A percentile compares a stretch with the other conserved stretches of the same genome.
These are phyloP conservation scores for Gelatoporia subvermispora DNA, from an alignment of 768 basidiomycete genomes.

Conservation along the genomic window DNA sequence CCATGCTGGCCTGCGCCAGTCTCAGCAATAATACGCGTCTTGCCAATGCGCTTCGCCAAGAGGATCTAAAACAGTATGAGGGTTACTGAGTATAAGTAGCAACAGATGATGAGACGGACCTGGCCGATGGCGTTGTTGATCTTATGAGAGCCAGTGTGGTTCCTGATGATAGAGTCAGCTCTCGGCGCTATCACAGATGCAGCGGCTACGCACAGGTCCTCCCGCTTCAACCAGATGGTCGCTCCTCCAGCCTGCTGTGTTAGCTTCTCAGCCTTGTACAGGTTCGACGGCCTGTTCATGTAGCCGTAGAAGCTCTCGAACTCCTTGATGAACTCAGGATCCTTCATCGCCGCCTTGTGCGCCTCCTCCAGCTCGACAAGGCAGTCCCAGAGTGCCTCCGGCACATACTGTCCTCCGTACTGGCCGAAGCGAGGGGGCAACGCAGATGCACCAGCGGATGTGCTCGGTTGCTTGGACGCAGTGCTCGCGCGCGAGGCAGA, in stretches of 20 bases:
- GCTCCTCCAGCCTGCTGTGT: conserved; percentile 91
- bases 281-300: conserved; percentile 89
- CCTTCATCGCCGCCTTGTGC: conserved; percentile 79
- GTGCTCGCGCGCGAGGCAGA: conserved; percentile 12
- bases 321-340: conserved; percentile 92
- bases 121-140: conserved; percentile 99
- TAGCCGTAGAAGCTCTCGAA: conserved; percentile 84
- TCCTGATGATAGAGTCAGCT: conserved; percentile 40
- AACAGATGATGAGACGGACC: too few species aligned
- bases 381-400: conserved; percentile 93
- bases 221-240: conserved; percentile 96
- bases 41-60: conserved; percentile 89
- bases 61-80: conserved; percentile 59
- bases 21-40: conserved; percentile 96
- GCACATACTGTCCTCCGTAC: conserved; percentile 97
- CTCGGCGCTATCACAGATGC: not conserved
- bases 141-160: conserved; percentile 98
- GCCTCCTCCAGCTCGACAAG: conserved; percentile 87
- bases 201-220: conserved; percentile 62
- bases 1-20: conserved; percentile 99
- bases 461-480: conserved; percentile 26
- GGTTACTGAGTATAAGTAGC: too few species aligned
- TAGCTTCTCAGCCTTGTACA: conserved; percentile 89
- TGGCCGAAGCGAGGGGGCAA: conserved; percentile 87
- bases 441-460: conserved; percentile 28